Base-by-base conservation (phyloP, 345 rosid species). In the Eucalyptus urophylla region DNA sequence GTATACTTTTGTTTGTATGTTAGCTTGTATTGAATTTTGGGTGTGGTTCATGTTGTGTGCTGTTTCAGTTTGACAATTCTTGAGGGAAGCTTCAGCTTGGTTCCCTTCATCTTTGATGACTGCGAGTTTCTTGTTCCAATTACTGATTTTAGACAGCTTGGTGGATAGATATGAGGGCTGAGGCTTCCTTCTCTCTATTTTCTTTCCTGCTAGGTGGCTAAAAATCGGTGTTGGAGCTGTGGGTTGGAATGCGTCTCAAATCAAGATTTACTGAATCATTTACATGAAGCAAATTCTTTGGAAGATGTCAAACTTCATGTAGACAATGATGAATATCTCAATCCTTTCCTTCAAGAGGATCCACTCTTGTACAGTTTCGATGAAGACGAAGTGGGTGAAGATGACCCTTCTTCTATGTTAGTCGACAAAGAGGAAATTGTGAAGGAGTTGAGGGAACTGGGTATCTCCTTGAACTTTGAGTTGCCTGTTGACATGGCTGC, bases 301-400 rank as follows among this genome's bases (percentile, higher is more conserved):
- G 88, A 95, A 87, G 91, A 92, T 85, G 85, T 90, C 87, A 92
- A 93, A 88, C 89, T 87, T 90, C 90, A 89, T 91, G 93, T 93
- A 93, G 94, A 91, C 43, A 93, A 94, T 58, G 98, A 97, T 44
- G 94, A 90, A 88, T 96, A 94, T 91, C 90, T 97, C 86, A 96
- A 93, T 90, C 99, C 99, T 89, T 93, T 95, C 91, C 92, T 92
- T 92, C 93, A 91, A 90, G 96, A 98, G 90, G 99, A 97, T 94
- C 88, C 97, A 25, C 97, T 98, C 87, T 89, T 98, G 88, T 96
- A 95, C 91, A 95, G 97, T 90, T 97, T 97, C 76, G 91, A 87
- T 19, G 99, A 94, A 86, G 98, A 94, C 65, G 99, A 94, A 86
- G 98, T 93, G 72, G 95, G 90, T 40, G 99, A 94, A 90, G 95